Conservation (phyloP, 306 rosid species). For the Mucuna pruriens region DNA sequence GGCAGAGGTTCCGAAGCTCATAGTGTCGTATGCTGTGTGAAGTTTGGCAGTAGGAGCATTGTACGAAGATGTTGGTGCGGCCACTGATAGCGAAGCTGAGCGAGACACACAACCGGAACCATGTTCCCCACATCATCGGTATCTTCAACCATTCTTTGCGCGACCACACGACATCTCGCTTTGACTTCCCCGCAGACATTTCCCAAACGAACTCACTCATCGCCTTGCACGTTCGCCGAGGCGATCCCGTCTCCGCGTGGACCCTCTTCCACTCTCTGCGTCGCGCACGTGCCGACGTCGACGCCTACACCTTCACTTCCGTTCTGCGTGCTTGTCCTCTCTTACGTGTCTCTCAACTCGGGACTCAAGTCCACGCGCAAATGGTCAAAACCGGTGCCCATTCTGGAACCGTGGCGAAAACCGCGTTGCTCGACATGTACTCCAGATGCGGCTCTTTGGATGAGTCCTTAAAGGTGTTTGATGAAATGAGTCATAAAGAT, state of each 20-base stretch:
- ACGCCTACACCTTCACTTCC: slow-evolving; percentile 55
- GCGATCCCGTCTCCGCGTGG: slow-evolving; percentile 46
- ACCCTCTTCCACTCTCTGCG: slow-evolving; percentile 49
- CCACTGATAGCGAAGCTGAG: background rate
- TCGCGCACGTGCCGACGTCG: slow-evolving; percentile 39
- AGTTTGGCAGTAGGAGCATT: too few relatives aligned
- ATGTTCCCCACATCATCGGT: background rate
- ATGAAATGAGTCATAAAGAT: slow-evolving; percentile 63
- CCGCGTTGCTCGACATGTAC: slow-evolving; percentile 64
- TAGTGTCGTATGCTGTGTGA: too few relatives aligned
- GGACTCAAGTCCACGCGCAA: slow-evolving; percentile 55
- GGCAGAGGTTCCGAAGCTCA: too few relatives aligned
- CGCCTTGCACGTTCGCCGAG: slow-evolving; percentile 43
- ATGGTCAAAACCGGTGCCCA: slow-evolving; percentile 55
- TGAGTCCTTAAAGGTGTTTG: slow-evolving; percentile 54
- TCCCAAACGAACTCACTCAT: slow-evolving; percentile 50
- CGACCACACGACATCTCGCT: background rate
- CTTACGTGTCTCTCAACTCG: slow-evolving; percentile 35
- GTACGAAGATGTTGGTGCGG: background rate
- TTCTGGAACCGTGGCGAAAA: slow-evolving; percentile 54
- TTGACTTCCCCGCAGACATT: slow-evolving; percentile 35
- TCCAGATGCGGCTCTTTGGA: slow-evolving; percentile 49
- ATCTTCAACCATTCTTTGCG: background rate
- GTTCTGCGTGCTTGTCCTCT: slow-evolving; percentile 55
- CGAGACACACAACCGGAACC: background rate